phyloP scores from a whole-genome alignment of 2,329 filamentous ascomycete species.

The Fusarium illudens region DNA sequence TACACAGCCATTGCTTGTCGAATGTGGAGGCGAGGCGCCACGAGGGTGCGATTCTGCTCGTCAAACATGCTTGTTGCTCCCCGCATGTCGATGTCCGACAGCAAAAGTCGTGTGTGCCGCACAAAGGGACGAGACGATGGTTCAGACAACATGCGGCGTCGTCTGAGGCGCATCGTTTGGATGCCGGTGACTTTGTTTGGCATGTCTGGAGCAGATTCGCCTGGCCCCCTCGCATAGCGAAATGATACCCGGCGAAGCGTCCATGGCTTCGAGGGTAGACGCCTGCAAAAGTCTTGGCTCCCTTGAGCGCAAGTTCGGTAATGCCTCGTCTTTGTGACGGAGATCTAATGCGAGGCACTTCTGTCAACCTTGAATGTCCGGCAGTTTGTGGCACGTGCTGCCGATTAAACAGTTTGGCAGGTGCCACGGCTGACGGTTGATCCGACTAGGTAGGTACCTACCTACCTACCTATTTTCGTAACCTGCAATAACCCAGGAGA shows the following conservation, averaged over 20 bases:
- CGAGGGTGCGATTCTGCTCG: neutral
- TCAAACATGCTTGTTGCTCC: constrained; percentile 4
- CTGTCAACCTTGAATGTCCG: neutral
- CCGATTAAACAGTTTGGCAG: constrained; percentile 3
- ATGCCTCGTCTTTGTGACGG: neutral
- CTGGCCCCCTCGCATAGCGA: neutral
- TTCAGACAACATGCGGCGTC: neutral
- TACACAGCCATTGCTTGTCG: constrained; percentile 19
- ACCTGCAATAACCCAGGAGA: neutral
- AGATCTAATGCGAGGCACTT: neutral
- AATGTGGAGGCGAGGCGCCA: constrained; percentile 5
- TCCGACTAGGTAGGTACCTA: neutral
- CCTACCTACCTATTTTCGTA: neutral
- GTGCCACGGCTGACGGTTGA: constrained; percentile 7
- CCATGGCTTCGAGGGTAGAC: neutral
- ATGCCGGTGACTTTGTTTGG: neutral
- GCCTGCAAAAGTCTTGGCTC: neutral
- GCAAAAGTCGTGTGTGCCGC: neutral
- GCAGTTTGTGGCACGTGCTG: constrained; percentile 11
- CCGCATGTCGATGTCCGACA: neutral
- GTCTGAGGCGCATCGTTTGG: neutral
- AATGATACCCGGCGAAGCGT: neutral
- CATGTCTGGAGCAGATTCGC: neutral
- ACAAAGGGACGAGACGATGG: neutral
- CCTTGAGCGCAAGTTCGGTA: neutral